phyloP scores from a whole-genome alignment of 2,329 filamentous ascomycete species.

The Ceratocystis albifundus region DNA sequence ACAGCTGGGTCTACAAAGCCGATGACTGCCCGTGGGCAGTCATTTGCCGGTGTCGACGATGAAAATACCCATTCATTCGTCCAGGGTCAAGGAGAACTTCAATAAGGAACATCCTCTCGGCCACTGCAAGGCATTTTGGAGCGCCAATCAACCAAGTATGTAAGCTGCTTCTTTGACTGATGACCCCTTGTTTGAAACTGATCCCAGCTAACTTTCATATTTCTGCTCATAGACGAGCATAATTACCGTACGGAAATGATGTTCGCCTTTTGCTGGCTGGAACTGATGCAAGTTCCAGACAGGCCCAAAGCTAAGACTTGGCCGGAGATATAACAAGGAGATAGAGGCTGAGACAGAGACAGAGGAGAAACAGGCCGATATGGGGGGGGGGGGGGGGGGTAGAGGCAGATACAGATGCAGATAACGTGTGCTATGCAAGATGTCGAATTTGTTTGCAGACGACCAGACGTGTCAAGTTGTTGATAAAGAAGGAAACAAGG shows the following conservation, averaged over 20 bases:
- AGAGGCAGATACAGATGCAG: not conserved
- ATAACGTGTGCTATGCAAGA: not conserved
- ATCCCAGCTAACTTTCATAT: not conserved
- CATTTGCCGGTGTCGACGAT: not conserved
- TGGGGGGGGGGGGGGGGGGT: no score
- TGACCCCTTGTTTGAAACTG: not conserved
- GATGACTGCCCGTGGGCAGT: not conserved
- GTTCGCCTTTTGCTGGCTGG: not conserved
- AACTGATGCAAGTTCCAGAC: not conserved
- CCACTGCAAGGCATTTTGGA: not conserved
- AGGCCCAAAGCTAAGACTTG: not conserved
- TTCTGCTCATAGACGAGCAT: no score
- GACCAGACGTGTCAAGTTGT: not conserved
- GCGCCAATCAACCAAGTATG: not conserved
- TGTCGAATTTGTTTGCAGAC: not conserved
- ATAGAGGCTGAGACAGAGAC: no score
- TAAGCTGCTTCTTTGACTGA: not conserved
- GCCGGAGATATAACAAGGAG: no score
- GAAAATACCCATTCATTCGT: not conserved
- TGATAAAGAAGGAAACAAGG: not conserved
- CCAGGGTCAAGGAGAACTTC: not conserved
- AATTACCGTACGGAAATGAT: not conserved
- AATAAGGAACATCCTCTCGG: not conserved
- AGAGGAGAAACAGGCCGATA: not conserved
- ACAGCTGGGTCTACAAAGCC: not conserved